Base-by-base conservation (phyloP, 2,329 filamentous ascomycete genomes). In the Didymella glomerata region DNA sequence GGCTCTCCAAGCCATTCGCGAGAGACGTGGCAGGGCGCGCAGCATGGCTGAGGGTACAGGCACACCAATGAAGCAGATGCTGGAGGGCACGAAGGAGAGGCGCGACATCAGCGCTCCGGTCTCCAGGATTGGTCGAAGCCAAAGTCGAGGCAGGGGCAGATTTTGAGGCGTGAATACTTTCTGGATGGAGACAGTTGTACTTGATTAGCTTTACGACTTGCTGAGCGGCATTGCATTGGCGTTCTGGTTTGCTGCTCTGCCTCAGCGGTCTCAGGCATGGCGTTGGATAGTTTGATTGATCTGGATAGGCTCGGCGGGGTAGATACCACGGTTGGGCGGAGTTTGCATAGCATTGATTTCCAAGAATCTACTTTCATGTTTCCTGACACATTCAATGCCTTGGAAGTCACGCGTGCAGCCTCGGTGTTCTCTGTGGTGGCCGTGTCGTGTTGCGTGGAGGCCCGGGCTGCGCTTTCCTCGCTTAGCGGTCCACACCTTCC, bases 1-100 rank as follows among this genome's bases (percentile, higher is more conserved):
- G 75, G 90, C 90, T 3, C 83, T 94, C 16, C 89, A 89, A 54
- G 87, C 89, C 73, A 93, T 94, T 65, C 84, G 88, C 52, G 88
- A 91, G 77, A 83, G 91, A 27, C 81, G 91, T 52, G 90, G 89
- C 7, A 81, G 91, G 45, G 89, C 90, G 56, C 84, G 87, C 66
- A 91, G 88, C 73, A 85, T 89, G 57, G 87, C 87, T 4, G 83
- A 86, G 51, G 86, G 86, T 2, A 83, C 86, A 6, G 79, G 83
- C 60, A 90, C 88, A 40, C 87, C 87, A 10, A 80, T 82, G 61
- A 86, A 84, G 76, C 83, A 84, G 74, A 85, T 85, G 82, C 73
- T 86, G 38, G 79, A 82, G 61, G 85, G 82, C 25, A 77, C 76
- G 22, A 76, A 72, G 53, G 77, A 78, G 48, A 73, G 81, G 53